Percentiles rank a stretch among this genome's conserved stretches.
These are phyloP conservation scores for Trichoderma harzianum DNA, from an alignment of 2,329 filamentous ascomycete species.

Conservation along the genomic window DNA sequence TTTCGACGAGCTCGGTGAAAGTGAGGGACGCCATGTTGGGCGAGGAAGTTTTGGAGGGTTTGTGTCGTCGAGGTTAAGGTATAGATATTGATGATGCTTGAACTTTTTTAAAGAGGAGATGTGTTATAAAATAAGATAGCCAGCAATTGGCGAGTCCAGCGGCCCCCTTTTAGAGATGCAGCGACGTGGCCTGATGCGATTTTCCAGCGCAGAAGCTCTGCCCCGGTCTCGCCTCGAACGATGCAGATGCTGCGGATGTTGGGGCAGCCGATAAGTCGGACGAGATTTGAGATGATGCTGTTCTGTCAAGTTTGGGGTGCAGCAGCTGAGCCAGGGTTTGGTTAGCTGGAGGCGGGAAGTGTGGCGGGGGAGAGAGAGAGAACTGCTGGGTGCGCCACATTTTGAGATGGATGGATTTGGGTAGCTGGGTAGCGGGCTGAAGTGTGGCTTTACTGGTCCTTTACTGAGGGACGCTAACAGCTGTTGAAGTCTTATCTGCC, in stretches of 20 bases:
- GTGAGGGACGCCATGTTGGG: conserved; percentile 38
- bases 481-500: not conserved
- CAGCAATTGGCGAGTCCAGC: not conserved
- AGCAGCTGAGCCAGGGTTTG: not conserved
- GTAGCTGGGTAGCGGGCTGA: not conserved
- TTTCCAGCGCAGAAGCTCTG: not conserved
- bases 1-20: conserved; percentile 44
- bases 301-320: not conserved
- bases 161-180: not conserved
- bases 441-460: not conserved
- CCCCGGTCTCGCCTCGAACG: not conserved
- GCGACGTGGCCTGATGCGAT: conserved; percentile 10
- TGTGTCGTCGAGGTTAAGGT: not conserved
- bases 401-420: not conserved
- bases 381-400: not conserved
- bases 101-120: not conserved
- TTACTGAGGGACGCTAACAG: not conserved
- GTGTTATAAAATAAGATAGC: not conserved
- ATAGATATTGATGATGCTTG: not conserved
- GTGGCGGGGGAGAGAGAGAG: not conserved
- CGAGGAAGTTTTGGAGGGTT: not conserved
- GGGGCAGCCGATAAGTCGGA: not conserved
- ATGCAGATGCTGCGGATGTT: conserved; percentile 6
- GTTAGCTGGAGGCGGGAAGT: not conserved
- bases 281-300: not conserved